phyloP scores from a whole-genome alignment of 139 green algal species.

The Astrephomene gubernaculifera region DNA sequence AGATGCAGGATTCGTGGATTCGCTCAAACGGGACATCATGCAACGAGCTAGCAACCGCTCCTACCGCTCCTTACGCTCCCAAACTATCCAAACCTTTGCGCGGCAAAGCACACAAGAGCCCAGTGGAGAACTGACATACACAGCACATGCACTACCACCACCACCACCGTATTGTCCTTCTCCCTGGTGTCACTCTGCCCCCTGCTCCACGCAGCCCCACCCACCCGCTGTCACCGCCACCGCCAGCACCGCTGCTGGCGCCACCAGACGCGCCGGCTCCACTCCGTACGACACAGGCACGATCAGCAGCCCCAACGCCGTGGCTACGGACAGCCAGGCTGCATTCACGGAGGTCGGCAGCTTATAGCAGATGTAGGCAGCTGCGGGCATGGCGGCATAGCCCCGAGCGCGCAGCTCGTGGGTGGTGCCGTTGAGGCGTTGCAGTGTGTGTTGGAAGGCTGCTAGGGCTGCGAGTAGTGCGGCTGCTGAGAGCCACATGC shows the following conservation, averaged over 20 bases:
- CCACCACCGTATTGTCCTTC: too few relatives aligned
- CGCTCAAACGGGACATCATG: too few relatives aligned
- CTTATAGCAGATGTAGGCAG: conserved; percentile 62
- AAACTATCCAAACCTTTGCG: too few relatives aligned
- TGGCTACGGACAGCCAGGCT: conserved; percentile 76
- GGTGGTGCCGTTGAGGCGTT: conserved; percentile 52
- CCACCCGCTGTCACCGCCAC: conserved; percentile 38
- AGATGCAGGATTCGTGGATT: too few relatives aligned
- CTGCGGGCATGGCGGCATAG: conserved; percentile 21
- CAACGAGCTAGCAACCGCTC: too few relatives aligned
- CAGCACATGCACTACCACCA: too few relatives aligned
- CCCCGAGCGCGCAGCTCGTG: conserved; percentile 22
- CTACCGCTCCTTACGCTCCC: too few relatives aligned
- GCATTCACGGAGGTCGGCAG: conserved; percentile 75
- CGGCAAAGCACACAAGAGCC: too few relatives aligned
- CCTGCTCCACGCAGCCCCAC: background rate
- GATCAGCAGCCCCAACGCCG: conserved; percentile 65
- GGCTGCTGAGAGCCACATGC: conserved; percentile 61
- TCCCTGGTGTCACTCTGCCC: background rate
- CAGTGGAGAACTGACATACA: too few relatives aligned
- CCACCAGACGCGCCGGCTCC: conserved; percentile 32
- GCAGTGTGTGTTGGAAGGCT: conserved; percentile 43
- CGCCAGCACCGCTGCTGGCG: conserved; percentile 48
- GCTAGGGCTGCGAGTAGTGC: conserved; percentile 57
- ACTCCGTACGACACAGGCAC: conserved; percentile 51